Base-by-base conservation (phyloP, 495 filamentous ascomycete genomes). In the Podospora australis region DNA sequence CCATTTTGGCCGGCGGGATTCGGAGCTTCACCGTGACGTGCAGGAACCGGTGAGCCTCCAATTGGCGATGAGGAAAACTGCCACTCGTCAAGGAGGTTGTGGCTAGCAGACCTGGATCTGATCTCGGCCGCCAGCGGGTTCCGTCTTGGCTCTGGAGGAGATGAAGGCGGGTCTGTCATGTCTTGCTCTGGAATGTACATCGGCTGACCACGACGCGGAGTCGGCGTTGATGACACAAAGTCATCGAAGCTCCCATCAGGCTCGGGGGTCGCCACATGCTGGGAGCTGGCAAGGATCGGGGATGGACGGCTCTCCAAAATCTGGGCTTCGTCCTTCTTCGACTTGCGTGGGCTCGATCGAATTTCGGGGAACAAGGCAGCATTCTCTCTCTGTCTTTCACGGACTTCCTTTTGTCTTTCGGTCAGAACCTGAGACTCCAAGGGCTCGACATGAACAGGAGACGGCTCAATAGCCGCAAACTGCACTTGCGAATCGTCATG, bases 401-500 rank as follows among this genome's bases (percentile, higher is more conserved):
- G 77, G 9, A 85, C 75, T 51, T 89, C 86, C 49, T 75, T 81
- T 57, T 89, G 88, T 17, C 78, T 81, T 39, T 87, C 83, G 0
- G 87, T 92, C 29, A 90, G 61, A 3, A 80, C 56, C 53, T 87
- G 85, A 3, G 82, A 83, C 22, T 86, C 79, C 22, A 72, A 52
- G 3, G 50, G 54, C 9, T 58, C 54, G 2, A 54, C 53, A 8
- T 54, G 50, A 2, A 66, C 65, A 4, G 81, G 74, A 0, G 81
- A 79, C 3, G 76, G 78, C 9, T 77, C 74, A 40, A 90, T 80
- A 1, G 80, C 62, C 5, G 80, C 77, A 55, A 90, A 92, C 36
- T 87, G 72, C 25, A 91, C 72, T 52, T 90, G 86, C 4, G 87
- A 89, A 62, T 90, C 78, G 54, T 90, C 76, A 56, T 92, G 87